Evolutionary conservation across 495 filamentous ascomycete species (phyloP).

Genomic region (Melanomma pulvis-pyrius): DNA sequence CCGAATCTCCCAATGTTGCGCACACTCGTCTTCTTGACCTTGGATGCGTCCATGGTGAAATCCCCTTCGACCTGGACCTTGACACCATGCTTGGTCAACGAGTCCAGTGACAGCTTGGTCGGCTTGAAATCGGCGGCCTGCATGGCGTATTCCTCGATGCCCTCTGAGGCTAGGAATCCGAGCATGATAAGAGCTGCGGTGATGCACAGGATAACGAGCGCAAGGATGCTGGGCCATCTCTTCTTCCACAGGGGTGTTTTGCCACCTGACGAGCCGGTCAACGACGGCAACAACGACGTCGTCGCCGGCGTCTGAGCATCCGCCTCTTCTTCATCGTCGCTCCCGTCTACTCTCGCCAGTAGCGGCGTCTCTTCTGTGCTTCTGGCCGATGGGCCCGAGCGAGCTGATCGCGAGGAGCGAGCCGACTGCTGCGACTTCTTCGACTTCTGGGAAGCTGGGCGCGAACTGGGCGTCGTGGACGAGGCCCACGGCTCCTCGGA

Average conservation of each 20-base stretch:
- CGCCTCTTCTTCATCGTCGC: constrained; percentile 44
- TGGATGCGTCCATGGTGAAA: constrained; percentile 74
- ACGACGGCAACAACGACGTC: constrained; percentile 24
- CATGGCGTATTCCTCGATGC: constrained; percentile 81
- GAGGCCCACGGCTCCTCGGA: constrained; percentile 29
- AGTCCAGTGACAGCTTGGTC: constrained; percentile 78
- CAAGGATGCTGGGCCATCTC: constrained; percentile 62
- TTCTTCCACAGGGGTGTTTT: constrained; percentile 32
- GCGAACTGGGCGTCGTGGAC: constrained; percentile 32
- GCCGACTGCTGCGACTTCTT: constrained; percentile 36
- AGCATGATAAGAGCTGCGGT: constrained; percentile 58
- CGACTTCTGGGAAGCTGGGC: constrained; percentile 38
- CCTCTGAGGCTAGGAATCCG: constrained; percentile 78
- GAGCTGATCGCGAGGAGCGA: constrained; percentile 32
- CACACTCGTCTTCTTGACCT: constrained; percentile 68
- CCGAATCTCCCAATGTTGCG: constrained; percentile 73
- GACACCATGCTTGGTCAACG: constrained; percentile 75
- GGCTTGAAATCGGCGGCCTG: constrained; percentile 80
- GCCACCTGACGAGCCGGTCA: constrained; percentile 12
- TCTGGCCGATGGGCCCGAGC: constrained; percentile 36
- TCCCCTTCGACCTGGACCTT: constrained; percentile 76
- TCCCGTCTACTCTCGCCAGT: constrained; percentile 50
- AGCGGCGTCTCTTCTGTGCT: constrained; percentile 59
- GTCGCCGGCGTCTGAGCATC: constrained; percentile 36
- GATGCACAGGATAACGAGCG: constrained; percentile 53